A percentile compares a stretch with the other conserved stretches of the same genome.
phyloP scores from a whole-genome alignment of 2,329 filamentous ascomycete genomes.

The Penicillium sp. region DNA sequence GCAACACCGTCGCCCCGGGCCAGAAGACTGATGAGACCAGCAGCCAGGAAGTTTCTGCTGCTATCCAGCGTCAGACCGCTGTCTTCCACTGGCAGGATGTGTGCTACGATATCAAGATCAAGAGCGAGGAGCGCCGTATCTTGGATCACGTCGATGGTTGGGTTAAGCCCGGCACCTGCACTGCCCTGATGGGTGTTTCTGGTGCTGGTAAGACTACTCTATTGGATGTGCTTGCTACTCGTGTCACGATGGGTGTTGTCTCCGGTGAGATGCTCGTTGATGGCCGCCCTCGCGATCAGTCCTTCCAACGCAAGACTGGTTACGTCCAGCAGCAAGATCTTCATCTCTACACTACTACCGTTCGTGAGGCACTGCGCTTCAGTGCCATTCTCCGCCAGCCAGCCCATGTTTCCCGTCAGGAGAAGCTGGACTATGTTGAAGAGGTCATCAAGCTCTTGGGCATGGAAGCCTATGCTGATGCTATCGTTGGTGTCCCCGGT shows the following conservation, averaged over 20 bases:
- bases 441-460: conserved; percentile 89
- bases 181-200: conserved; percentile 85
- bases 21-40: conserved; percentile 40
- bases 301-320: conserved; percentile 89
- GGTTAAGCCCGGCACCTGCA: conserved; percentile 90
- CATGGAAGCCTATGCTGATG: conserved; percentile 88
- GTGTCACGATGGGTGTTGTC: conserved; percentile 87
- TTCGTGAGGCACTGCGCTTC: conserved; percentile 85
- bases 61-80: conserved; percentile 68
- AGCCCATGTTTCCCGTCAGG: conserved; percentile 67
- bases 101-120: conserved; percentile 82
- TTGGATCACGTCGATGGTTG: conserved; percentile 87
- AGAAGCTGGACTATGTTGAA: conserved; percentile 86
- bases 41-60: conserved; percentile 33
- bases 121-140: conserved; percentile 72
- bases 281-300: conserved; percentile 71
- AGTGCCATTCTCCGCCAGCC: conserved; percentile 85
- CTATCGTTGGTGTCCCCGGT: conserved; percentile 85
- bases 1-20: conserved; percentile 28
- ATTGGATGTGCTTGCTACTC: conserved; percentile 80
- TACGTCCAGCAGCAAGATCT: conserved; percentile 94
- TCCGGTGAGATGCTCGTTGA: conserved; percentile 85
- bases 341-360: conserved; percentile 80
- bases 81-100: conserved; percentile 87
- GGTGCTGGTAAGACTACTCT: conserved; percentile 95